Evolutionary conservation across 139 green algal species (phyloP), one percentile per base, ranked within the genome.

Genomic region (Bryopsis sp.): DNA sequence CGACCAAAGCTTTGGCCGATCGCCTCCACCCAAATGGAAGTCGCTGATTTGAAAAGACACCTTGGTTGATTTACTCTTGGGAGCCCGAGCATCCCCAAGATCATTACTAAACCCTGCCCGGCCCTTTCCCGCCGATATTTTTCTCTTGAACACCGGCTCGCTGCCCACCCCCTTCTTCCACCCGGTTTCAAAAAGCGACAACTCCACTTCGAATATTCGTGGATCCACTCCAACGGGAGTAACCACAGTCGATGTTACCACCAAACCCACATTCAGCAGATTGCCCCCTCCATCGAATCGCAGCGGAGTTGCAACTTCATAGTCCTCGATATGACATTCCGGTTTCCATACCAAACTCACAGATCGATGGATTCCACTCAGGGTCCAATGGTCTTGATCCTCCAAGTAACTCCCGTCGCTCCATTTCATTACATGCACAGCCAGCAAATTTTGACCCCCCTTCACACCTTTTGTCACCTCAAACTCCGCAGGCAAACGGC

Each of bases 321-420:
- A 79, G 58, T 79, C 73, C 2, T 24, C 50, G 58, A 78, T 78
- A 46, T 39, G 48, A 34, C 15, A 19, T 3, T 33, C 19, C 24
- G 71, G 71, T 57, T 76, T 76, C 28, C 31, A 34, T 35, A 72
- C 35, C 35, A 76, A 6, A 19, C n/a, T 36, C 3, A 70, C 63
- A 48, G 89, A 80, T 15, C 93, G 76, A 77, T 95, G 82, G 3
- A 98, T 89, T 66, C 93, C 93, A 29, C 74, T 88, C n/a, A 98
- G 74, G 47, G 88, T 89, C 94, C 94, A 99, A 73, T 96, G 92
- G 77, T 99, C 94, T 68, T 95, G 88, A 72, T 98, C 94, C 43
- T 99, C 94, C 19, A 99, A 73, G 78, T 98, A 98, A 35, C 83
- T 96, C 2, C 89, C 94, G 71, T 98, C 94, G 58, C 84, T 90